phyloP scores from a whole-genome alignment of 2,329 filamentous ascomycete species.

The Fusarium drepaniforme region DNA sequence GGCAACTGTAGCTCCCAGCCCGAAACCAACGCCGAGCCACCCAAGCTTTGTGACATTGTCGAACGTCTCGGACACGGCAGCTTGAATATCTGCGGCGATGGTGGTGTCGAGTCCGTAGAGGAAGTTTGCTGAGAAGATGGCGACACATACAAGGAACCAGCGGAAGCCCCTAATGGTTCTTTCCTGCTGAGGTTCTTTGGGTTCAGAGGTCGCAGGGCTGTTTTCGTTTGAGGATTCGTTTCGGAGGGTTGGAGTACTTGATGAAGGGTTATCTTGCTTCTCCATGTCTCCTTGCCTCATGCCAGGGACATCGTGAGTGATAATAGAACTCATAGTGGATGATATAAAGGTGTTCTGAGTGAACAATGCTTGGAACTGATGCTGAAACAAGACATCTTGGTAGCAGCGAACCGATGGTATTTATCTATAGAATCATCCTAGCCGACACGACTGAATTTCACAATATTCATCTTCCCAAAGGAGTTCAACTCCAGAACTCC shows the following conservation, averaged over 20 bases:
- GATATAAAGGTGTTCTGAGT: not conserved
- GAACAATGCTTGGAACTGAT: not conserved
- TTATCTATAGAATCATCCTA: not conserved
- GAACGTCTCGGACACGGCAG: slow-evolving; percentile 29
- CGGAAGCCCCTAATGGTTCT: slow-evolving; percentile 27
- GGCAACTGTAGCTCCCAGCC: slow-evolving; percentile 28
- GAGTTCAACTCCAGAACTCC: slow-evolving; percentile 24
- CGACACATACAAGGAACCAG: slow-evolving; percentile 36
- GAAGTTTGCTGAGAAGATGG: slow-evolving; percentile 35
- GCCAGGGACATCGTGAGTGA: not conserved
- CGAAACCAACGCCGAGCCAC: slow-evolving; percentile 35
- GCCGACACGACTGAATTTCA: not conserved
- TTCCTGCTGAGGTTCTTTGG: slow-evolving; percentile 8
- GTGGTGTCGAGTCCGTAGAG: slow-evolving; percentile 39
- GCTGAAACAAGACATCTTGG: not conserved
- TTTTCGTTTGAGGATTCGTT: not conserved
- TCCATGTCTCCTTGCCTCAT: not conserved
- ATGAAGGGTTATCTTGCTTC: not conserved
- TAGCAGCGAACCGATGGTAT: not conserved
- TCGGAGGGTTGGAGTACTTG: not conserved
- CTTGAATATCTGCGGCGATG: slow-evolving; percentile 33
- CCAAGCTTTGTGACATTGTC: slow-evolving; percentile 35
- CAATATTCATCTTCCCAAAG: slow-evolving; percentile 5
- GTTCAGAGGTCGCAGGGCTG: not conserved
- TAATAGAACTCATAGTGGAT: not conserved